Evolutionary conservation across 2,329 filamentous ascomycete genomes (phyloP), one percentile per base, ranked within the genome.

Genomic region (Fusarium sp.): DNA sequence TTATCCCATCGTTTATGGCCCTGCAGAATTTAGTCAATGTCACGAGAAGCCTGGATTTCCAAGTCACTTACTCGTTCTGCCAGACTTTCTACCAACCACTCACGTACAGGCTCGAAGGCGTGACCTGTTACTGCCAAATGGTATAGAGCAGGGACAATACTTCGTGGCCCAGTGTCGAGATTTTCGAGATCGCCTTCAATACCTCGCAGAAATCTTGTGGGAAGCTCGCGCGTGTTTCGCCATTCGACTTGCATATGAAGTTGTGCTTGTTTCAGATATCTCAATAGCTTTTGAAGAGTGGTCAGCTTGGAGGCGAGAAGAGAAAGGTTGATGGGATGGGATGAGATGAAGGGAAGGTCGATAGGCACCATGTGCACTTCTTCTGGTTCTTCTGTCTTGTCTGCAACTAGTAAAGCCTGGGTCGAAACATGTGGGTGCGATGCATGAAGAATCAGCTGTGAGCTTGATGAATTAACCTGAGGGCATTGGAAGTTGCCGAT

Each of bases 1-100:
- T 95, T 97, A 71, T 98, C 95, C 96, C 96, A 99, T 54, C 96
- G 88, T 82, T 97, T 98, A 77, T 97, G 93, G 1, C 95, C 95
- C 92, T 96, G 56, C 26, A 24, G 3, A 26, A 22, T 5, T 35
- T 44, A 50, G 67, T 65, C 61, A 72, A 78, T 53, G 76, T 64
- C 31, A 42, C 62, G 71, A 58, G 44, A 44, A 55, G 20, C 15
- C 28, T 26, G 47, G 36, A 41, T 39, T 30, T 33, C 26, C 38
- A 28, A 48, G 35, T 22, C 15, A 39, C 88, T 78, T 85, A 95
- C 93, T 70, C 93, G 86, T 78, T 97, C 94, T 13, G 91, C 90
- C 35, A 98, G 84, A 72, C 93, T 92, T 77, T 97, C 94, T 9
- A 95, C 90, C 3, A 99, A 86, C 92, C 97, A 99, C 79, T 98